phyloP scores from a whole-genome alignment of 352 stramenopile species.

The Phytophthora pseudosyringae region DNA sequence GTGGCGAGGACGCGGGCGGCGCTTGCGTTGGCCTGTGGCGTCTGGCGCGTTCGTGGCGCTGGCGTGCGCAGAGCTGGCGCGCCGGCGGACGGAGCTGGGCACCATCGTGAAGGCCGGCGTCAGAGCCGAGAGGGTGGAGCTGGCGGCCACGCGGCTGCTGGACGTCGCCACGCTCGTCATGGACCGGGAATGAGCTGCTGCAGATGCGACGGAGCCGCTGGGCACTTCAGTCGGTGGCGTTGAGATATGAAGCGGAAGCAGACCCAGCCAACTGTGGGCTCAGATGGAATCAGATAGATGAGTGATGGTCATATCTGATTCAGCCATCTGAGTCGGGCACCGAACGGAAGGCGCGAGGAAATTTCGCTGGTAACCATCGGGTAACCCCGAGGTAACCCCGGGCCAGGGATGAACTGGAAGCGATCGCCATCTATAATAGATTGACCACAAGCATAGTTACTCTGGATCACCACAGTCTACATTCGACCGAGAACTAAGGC shows the following conservation, averaged over 20 bases:
- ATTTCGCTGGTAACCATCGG: not conserved
- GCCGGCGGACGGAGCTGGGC: conserved; percentile 33
- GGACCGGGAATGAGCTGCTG: not conserved
- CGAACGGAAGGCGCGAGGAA: conserved; percentile 17
- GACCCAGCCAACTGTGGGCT: conserved; percentile 14
- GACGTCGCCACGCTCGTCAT: conserved; percentile 30
- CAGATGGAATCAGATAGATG: conserved; percentile 6
- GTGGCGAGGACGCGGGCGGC: conserved; percentile 20
- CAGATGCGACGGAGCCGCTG: not conserved
- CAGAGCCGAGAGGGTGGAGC: conserved; percentile 25
- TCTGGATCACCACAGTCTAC: too few species aligned
- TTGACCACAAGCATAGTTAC: too few species aligned
- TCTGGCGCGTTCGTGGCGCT: conserved; percentile 8
- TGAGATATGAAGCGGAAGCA: conserved; percentile 14
- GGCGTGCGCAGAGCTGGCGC: not conserved
- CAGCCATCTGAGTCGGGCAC: not conserved
- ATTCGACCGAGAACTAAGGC: too few species aligned
- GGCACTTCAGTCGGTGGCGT: not conserved
- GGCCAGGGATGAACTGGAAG: too few species aligned
- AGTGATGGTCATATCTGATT: conserved; percentile 16
- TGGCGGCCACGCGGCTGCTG: conserved; percentile 20
- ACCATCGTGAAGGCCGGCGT: conserved; percentile 39
- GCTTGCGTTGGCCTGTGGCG: conserved; percentile 13
- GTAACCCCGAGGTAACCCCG: too few species aligned
- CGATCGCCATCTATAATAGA: too few species aligned